phyloP scores from a whole-genome alignment of 2,329 filamentous ascomycete genomes.

The Gaeumannomyces sp. region DNA sequence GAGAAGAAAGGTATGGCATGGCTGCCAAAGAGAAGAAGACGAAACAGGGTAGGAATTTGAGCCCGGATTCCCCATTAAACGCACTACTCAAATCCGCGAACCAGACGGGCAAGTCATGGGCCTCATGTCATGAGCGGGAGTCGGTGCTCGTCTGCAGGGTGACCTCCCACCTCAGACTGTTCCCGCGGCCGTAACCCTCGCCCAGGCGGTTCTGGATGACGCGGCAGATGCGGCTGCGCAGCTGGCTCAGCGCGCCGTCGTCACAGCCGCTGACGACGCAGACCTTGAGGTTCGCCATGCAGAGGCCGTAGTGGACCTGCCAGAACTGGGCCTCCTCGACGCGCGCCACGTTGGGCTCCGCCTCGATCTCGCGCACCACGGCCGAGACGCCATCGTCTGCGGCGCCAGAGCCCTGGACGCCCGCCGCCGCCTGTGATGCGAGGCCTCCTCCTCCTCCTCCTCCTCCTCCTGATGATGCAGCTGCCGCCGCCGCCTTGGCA shows the following conservation, averaged over 20 bases:
- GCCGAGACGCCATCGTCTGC: conserved; percentile 45
- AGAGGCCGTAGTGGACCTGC: conserved; percentile 96
- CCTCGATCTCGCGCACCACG: conserved; percentile 79
- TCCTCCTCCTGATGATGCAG: conserved; percentile 15
- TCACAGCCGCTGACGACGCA: conserved; percentile 58
- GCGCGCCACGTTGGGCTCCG: conserved; percentile 65
- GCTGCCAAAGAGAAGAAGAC: too few relatives aligned
- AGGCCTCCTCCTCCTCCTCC: conserved; percentile 11
- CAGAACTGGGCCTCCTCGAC: conserved; percentile 94
- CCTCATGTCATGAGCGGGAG: not conserved
- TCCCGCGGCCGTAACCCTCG: conserved; percentile 76
- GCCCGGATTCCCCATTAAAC: not conserved
- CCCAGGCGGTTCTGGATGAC: conserved; percentile 81
- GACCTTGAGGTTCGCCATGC: conserved; percentile 89
- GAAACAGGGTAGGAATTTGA: not conserved
- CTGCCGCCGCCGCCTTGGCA: conserved; percentile 24
- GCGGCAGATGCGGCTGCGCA: conserved; percentile 70
- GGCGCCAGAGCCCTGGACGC: not conserved
- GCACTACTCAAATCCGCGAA: not conserved
- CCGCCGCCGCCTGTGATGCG: too few relatives aligned
- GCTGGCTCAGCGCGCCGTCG: conserved; percentile 63
- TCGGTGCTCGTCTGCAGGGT: conserved; percentile 66
- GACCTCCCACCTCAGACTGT: conserved; percentile 84
- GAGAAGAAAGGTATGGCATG: not conserved
- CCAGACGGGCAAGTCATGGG: not conserved